A percentile compares a stretch with the other conserved stretches of the same genome.
These are phyloP conservation scores for Daldinia concentrica DNA, from an alignment of 495 filamentous ascomycete genomes.

Conservation along the genomic window DNA sequence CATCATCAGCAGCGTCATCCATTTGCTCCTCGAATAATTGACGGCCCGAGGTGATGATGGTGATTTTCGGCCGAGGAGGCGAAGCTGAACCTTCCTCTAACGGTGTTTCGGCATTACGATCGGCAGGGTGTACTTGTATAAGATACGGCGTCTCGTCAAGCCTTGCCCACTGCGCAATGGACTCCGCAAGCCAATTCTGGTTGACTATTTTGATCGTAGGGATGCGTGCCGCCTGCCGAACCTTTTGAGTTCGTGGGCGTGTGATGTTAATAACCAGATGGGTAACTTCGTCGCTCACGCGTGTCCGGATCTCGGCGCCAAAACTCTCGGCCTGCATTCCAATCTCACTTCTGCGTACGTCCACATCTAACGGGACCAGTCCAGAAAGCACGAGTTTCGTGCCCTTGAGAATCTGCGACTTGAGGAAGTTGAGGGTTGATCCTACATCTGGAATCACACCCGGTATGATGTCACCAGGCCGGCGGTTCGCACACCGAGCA, in stretches of 20 bases:
- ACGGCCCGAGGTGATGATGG: slow-evolving; percentile 49
- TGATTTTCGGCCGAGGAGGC: slow-evolving; percentile 52
- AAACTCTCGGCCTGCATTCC: slow-evolving; percentile 85
- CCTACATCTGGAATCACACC: slow-evolving; percentile 85
- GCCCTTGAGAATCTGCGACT: slow-evolving; percentile 72
- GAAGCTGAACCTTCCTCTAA: slow-evolving; percentile 46
- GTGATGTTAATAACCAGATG: slow-evolving; percentile 62
- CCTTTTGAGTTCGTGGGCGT: slow-evolving; percentile 87
- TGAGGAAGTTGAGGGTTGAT: slow-evolving; percentile 79
- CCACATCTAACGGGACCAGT: slow-evolving; percentile 80
- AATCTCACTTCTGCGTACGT: slow-evolving; percentile 79
- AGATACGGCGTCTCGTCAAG: slow-evolving; percentile 80
- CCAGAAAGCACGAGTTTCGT: slow-evolving; percentile 86
- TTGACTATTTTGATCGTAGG: slow-evolving; percentile 85
- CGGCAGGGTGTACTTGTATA: slow-evolving; percentile 69
- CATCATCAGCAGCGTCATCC: slow-evolving; percentile 47
- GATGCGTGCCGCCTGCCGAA: slow-evolving; percentile 77
- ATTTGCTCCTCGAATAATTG: slow-evolving; percentile 33
- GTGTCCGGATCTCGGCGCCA: slow-evolving; percentile 76
- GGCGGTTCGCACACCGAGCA: slow-evolving; percentile 45
- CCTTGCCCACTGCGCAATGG: slow-evolving; percentile 78
- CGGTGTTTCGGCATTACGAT: slow-evolving; percentile 54
- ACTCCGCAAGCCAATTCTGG: slow-evolving; percentile 87
- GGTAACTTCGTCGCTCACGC: slow-evolving; percentile 54
- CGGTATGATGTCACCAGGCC: slow-evolving; percentile 45